phyloP scores from a whole-genome alignment of 345 rosid genomes.

The Dipteronia sinensis region DNA sequence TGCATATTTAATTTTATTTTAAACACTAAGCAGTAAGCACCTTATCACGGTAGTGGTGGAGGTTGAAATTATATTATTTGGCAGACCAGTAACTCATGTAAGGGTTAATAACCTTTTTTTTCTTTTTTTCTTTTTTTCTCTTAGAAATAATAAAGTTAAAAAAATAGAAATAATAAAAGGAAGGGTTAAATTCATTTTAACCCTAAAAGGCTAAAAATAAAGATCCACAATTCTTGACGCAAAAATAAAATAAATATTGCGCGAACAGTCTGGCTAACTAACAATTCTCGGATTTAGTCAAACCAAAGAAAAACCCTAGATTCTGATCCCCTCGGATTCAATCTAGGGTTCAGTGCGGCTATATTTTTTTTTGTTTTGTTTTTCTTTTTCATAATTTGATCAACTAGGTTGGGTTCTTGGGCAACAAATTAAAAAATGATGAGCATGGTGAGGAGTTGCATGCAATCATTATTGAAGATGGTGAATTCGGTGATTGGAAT shows the following conservation, averaged over 20 bases:
- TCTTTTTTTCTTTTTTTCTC: no score
- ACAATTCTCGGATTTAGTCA: neutral
- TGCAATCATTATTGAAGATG: constrained; percentile 74
- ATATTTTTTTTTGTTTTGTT: neutral
- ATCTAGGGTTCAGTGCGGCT: constrained; percentile 1
- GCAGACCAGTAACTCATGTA: no score
- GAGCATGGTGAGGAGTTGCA: constrained; percentile 60
- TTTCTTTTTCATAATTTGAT: neutral
- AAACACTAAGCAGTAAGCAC: no score
- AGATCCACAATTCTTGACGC: neutral
- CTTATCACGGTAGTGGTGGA: no score
- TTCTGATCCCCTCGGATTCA: constrained; percentile 10
- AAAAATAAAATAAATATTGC: neutral
- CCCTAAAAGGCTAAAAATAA: no score
- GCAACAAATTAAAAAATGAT: constrained; percentile 28
- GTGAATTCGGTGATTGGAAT: constrained; percentile 75
- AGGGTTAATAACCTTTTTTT: no score
- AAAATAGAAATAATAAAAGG: neutral
- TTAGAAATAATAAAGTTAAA: no score
- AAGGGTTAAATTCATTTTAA: no score
- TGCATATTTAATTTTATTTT: no score
- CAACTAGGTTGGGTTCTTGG: constrained; percentile 15
- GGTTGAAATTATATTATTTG: no score
- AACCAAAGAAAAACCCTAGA: constrained; percentile 7
- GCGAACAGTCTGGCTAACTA: neutral